Conservation (phyloP, 2,329 filamentous ascomycete genomes). For the Cladophialophora chaetospira region DNA sequence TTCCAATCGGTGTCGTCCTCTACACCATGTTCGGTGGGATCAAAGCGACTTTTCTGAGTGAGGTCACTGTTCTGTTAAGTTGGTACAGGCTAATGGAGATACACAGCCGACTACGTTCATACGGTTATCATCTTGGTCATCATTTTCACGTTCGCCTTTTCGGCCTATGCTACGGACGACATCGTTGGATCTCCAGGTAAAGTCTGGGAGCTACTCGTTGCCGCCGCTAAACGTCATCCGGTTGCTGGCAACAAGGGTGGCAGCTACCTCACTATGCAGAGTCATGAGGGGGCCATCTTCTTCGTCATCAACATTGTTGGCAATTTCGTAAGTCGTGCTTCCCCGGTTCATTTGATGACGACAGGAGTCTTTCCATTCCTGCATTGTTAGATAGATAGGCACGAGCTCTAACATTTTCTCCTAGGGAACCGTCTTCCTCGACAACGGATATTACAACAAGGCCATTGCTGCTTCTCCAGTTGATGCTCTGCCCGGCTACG, state of each 20-base stretch:
- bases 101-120: constrained; percentile 83
- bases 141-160: constrained; percentile 82
- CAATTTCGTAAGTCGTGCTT: no score
- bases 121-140: constrained; percentile 78
- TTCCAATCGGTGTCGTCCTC: constrained; percentile 76
- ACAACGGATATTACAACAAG: constrained; percentile 78
- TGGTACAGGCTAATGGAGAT: no score
- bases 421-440: constrained; percentile 61
- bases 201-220: constrained; percentile 76
- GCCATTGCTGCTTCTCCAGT: constrained; percentile 85
- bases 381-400: no score
- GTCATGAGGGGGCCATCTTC: constrained; percentile 79
- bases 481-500: constrained; percentile 83
- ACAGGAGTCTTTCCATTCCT: no score
- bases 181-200: constrained; percentile 72
- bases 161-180: constrained; percentile 73
- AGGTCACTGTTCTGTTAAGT: no score
- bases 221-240: constrained; percentile 69
- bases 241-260: constrained; percentile 78
- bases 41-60: constrained; percentile 85
- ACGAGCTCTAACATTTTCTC: no score
- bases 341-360: no score
- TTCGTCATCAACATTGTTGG: constrained; percentile 89
- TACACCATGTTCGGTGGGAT: constrained; percentile 68
- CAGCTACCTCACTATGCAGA: constrained; percentile 84